phyloP scores from a whole-genome alignment of 2,329 filamentous ascomycete species.

The Colletotrichum eremochloae region DNA sequence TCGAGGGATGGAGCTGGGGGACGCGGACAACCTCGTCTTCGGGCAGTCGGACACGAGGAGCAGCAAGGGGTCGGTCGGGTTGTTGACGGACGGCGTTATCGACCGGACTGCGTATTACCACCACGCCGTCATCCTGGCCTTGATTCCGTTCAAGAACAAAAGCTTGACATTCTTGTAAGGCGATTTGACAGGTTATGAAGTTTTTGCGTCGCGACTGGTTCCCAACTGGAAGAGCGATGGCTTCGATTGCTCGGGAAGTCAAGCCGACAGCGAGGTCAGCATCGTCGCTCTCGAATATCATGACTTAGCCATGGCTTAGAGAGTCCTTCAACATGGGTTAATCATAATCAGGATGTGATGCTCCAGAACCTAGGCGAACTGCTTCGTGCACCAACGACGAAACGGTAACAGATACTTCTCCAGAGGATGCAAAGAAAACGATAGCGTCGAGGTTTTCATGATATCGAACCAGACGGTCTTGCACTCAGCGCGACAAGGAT shows the following conservation, averaged over 20 bases:
- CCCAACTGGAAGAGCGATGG: background rate
- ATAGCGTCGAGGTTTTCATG: background rate
- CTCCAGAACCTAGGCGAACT: background rate
- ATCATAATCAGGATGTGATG: background rate
- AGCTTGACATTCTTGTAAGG: slow-evolving; percentile 48
- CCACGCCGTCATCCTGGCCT: slow-evolving; percentile 55
- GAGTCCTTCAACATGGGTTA: background rate
- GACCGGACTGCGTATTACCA: slow-evolving; percentile 54
- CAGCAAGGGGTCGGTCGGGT: slow-evolving; percentile 55
- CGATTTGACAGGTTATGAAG: too few species aligned
- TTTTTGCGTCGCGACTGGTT: too few species aligned
- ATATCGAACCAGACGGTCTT: background rate
- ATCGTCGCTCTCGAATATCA: background rate
- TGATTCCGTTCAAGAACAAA: slow-evolving; percentile 57
- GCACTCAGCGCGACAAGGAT: background rate
- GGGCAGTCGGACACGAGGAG: slow-evolving; percentile 55
- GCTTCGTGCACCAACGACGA: background rate
- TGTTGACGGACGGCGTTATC: slow-evolving; percentile 55
- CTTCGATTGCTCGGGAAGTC: too few species aligned
- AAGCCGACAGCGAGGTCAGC: background rate
- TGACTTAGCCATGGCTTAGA: too few species aligned
- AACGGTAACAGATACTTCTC: background rate
- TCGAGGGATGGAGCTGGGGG: slow-evolving; percentile 55
- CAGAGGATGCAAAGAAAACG: background rate
- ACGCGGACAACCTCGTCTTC: slow-evolving; percentile 56